Conservation (phyloP, 106 monocot genomes). For the Phalaenopsis equestris region DNA sequence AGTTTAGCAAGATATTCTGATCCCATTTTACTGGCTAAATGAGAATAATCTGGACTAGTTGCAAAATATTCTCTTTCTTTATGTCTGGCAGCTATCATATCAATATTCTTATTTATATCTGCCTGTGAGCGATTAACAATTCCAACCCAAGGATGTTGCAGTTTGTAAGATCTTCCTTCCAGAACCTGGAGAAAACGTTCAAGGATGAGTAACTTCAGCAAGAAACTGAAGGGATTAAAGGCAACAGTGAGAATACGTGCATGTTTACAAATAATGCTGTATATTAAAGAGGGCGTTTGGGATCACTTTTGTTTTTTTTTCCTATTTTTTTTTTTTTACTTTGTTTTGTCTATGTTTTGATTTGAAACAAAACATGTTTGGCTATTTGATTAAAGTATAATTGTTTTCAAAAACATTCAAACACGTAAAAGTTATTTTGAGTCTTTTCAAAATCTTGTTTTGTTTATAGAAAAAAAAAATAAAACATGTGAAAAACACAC, state of each 20-base stretch:
- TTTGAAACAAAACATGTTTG: no score
- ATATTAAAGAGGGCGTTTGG: no score
- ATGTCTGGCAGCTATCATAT: conserved; percentile 47
- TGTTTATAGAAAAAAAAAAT: no score
- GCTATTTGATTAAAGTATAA: no score
- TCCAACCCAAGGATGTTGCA: conserved; percentile 63
- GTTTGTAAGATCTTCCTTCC: conserved; percentile 47
- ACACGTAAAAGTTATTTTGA: no score
- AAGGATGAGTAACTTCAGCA: neutral
- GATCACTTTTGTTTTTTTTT: no score
- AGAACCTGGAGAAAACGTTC: conserved; percentile 24
- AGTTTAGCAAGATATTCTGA: conserved; percentile 62
- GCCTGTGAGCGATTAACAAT: conserved; percentile 63
- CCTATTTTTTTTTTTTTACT: no score
- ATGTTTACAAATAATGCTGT: neutral
- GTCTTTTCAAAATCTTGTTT: no score
- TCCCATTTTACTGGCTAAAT: conserved; percentile 54
- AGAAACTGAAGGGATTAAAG: neutral
- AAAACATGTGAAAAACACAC: no score
- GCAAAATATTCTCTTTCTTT: conserved; percentile 51
- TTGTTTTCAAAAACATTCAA: no score
- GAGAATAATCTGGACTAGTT: conserved; percentile 44
- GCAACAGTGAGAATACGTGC: neutral
- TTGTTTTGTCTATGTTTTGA: no score
- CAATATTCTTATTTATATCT: conserved; percentile 50